Evolutionary conservation across 768 basidiomycete genomes (phyloP), one percentile per base, ranked within the genome.

Genomic region (Leccinum variicolor): DNA sequence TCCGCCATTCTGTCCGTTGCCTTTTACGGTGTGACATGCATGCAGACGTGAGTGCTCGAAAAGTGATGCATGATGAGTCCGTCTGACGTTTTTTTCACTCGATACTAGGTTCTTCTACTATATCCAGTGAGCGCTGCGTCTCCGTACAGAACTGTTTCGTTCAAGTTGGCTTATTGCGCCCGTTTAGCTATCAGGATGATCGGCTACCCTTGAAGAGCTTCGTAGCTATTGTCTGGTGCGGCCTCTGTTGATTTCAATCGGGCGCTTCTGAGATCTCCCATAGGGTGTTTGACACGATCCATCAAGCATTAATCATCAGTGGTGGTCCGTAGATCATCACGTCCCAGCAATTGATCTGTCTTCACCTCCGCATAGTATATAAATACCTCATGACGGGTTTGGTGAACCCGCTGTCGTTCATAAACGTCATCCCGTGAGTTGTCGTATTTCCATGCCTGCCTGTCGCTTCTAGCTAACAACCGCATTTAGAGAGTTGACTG

Each of bases 21-120:
- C 11, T 55, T 55, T 33, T 55, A 55, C 5, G 47, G 47, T 8
- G 47, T 55, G 19, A 55, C 54, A 33, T 55, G 54, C 25, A 55
- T 54, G 53, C 53, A 54, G 47, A 47, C 53, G 53, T 54, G 46
- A 54, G 53, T 36, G 29, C 50, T 15, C 50, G 26, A 48, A 10
- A 34, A 47, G 7, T n/a, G 28, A 49, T 31, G 33, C 31, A 8
- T n/a, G 28, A 19, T 31, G 33, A n/a, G 26, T 14, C 28, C 11
- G 19, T 19, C 29, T 51, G 21, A 33, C 15, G 11, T 28, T 9
- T 23, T 9, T 39, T 19, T 25, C 26, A 9, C 31, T 54, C 14
- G 19, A 31, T 19, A 9, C 19, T 43, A 53, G 52, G 23, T 53
- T 55, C n/a, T 55, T 55, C 39, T 55, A 55, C 28, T 55, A 50